Conservation (phyloP, 2,329 filamentous ascomycete species). For the Lecanicillium sp. region DNA sequence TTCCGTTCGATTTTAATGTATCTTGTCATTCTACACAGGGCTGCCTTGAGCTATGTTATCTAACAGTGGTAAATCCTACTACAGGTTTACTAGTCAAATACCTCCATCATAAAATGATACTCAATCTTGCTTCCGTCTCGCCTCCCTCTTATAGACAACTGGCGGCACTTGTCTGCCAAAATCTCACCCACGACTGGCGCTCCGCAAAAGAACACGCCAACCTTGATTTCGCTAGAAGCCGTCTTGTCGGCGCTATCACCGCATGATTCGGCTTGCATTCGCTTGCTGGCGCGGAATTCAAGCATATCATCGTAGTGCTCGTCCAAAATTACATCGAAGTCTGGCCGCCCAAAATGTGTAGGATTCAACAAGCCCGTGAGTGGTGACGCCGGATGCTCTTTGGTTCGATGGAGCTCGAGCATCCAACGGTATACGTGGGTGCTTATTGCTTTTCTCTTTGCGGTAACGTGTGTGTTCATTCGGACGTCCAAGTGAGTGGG, state of each 20-base stretch:
- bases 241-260: neutral
- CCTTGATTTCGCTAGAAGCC: slow-evolving; percentile 26
- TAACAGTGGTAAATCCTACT: no score
- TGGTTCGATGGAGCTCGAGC: slow-evolving; percentile 46
- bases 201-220: slow-evolving; percentile 50
- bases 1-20: no score
- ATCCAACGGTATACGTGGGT: slow-evolving; percentile 48
- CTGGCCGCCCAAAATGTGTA: slow-evolving; percentile 45
- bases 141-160: slow-evolving; percentile 40
- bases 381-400: slow-evolving; percentile 40
- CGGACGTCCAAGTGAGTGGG: slow-evolving; percentile 39
- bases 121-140: slow-evolving; percentile 43
- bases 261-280: neutral
- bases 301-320: slow-evolving; percentile 46
- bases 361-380: slow-evolving; percentile 45
- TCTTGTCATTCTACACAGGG: no score
- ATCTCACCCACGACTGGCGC: slow-evolving; percentile 46
- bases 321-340: slow-evolving; percentile 43
- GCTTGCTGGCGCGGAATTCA: neutral
- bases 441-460: slow-evolving; percentile 42
- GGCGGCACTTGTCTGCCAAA: slow-evolving; percentile 43
- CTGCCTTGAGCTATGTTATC: no score
- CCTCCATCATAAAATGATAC: slow-evolving; percentile 45
- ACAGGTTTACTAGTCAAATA: no score
- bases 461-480: slow-evolving; percentile 48